Base-by-base conservation (phyloP, 2,329 filamentous ascomycete species). In the Aureobasidium sp. region DNA sequence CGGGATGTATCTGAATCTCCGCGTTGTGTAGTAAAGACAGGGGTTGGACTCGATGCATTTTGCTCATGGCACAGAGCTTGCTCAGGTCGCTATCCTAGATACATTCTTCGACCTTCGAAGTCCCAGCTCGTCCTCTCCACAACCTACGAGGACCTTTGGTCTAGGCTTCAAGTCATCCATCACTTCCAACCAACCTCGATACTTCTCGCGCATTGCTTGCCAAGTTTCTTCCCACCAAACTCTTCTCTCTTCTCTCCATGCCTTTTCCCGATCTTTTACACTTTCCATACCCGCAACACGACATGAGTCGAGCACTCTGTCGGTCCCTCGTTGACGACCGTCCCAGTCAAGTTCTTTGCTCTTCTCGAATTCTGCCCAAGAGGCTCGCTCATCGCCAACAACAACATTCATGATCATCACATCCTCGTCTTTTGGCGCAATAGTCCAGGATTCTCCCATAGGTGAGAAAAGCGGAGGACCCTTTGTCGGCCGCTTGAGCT, bases 221-320 rank as follows among this genome's bases (percentile, higher is more conserved):
- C 56, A 25, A 7, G 56, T 49, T 9, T 41, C 56, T 31, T 59
- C 56, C 44, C 44, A 49, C 56, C 56, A 59, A 14, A 49, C 15
- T 15, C 56, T 27, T 44, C 56, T 48, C 20, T 59, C 56, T 17
- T 49, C 36, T 31, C 31, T 27, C 56, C 56, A 59, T 25, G 56
- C 44, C 8, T 31, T 37, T 31, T 59, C 56, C 2, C 56, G 20
- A 17, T 39, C 56, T 25, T 49, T 44, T 20, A 59, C 34, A 20
- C 56, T 44, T 29, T 42, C 59, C 60, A 58, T 64, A 5, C 48
- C 61, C 36, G 55, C 47, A 22, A 52, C 61, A 3, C 55, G 47
- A 36, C 61, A 62, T 17, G 44, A 27, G 5, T 52, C 44, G 20
- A 64, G 41, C 25, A 59, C 44, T 41, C 56, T 49, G 3, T 59